Percentiles rank a stretch among this genome's conserved stretches.
Evolutionary conservation across 2,329 filamentous ascomycete species (phyloP).

Genomic region (Ascochyta fabae): DNA sequence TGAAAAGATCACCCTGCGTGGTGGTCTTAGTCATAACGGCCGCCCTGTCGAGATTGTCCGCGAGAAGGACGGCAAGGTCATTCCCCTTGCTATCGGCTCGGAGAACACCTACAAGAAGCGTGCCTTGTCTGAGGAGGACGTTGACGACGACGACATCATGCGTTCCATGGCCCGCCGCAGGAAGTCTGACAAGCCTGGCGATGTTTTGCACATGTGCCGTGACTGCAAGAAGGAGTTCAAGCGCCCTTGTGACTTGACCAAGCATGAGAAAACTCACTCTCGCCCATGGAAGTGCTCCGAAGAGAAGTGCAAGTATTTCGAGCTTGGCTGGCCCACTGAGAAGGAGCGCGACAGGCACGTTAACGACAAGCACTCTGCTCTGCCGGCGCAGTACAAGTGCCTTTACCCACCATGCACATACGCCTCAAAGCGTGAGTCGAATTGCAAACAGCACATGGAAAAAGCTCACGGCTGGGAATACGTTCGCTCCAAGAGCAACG

Average conservation of each 20-base stretch:
- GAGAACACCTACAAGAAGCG: slow-evolving; percentile 68
- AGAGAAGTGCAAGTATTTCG: slow-evolving; percentile 84
- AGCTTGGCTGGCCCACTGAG: slow-evolving; percentile 93
- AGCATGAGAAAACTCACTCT: slow-evolving; percentile 97
- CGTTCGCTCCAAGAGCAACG: slow-evolving; percentile 89
- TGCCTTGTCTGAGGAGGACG: slow-evolving; percentile 64
- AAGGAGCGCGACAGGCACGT: slow-evolving; percentile 96
- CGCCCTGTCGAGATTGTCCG: slow-evolving; percentile 84
- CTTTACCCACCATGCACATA: slow-evolving; percentile 84
- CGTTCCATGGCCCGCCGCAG: slow-evolving; percentile 95
- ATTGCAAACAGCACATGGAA: slow-evolving; percentile 99
- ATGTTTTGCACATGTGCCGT: slow-evolving; percentile 80
- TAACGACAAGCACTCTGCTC: slow-evolving; percentile 90
- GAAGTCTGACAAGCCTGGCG: slow-evolving; percentile 87
- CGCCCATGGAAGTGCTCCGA: slow-evolving; percentile 93
- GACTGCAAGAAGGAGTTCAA: slow-evolving; percentile 91
- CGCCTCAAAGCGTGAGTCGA: slow-evolving; percentile 92
- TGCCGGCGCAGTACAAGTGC: slow-evolving; percentile 84
- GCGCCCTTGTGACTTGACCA: slow-evolving; percentile 94
- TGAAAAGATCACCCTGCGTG: slow-evolving; percentile 80
- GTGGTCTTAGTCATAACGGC: slow-evolving; percentile 81
- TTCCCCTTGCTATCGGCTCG: slow-evolving; percentile 71
- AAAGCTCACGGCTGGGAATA: slow-evolving; percentile 94
- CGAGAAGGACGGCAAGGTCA: slow-evolving; percentile 77
- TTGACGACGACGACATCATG: slow-evolving; percentile 81